Evolutionary conservation across 176 grass and related monocot species (phyloP).

Genomic region (Coix lacrymajobi): DNA sequence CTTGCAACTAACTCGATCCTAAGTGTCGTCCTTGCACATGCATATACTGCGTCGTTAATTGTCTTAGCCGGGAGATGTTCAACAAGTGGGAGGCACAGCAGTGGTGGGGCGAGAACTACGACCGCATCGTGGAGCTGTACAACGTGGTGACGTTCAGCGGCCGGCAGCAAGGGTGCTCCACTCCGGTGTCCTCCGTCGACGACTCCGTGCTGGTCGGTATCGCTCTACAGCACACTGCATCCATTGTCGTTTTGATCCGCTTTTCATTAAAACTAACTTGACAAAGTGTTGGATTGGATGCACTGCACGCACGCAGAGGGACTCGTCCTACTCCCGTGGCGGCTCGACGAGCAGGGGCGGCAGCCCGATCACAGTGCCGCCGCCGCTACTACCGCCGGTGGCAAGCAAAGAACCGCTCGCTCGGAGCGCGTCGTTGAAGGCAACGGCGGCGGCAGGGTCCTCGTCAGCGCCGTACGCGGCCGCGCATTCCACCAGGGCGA

Average conservation of each 20-base stretch:
- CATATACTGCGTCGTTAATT: not conserved
- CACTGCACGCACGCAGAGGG: slow-evolving; percentile 42
- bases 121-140: slow-evolving; percentile 97
- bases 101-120: slow-evolving; percentile 99
- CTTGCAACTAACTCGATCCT: not conserved
- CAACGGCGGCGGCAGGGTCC: slow-evolving; percentile 1
- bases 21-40: not conserved
- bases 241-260: not conserved
- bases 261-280: not conserved
- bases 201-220: slow-evolving; percentile 45
- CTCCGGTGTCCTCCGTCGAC: slow-evolving; percentile 75
- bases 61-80: slow-evolving; percentile 78
- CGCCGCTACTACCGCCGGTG: not conserved
- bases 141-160: slow-evolving; percentile 84
- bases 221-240: not conserved
- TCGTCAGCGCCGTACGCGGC: slow-evolving; percentile 22
- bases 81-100: slow-evolving; percentile 99
- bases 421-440: slow-evolving; percentile 31
- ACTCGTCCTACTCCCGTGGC: slow-evolving; percentile 61
- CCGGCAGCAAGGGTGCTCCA: slow-evolving; percentile 67
- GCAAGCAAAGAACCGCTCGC: slow-evolving; percentile 40
- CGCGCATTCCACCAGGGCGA: slow-evolving; percentile 29
- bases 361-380: slow-evolving; percentile 39
- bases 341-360: slow-evolving; percentile 55
- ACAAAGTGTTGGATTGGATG: not conserved